Percentiles rank a stretch among this genome's conserved stretches.
phyloP scores from a whole-genome alignment of 192 early-diverging fungal genomes.

The Mycoemilia scoparia region DNA sequence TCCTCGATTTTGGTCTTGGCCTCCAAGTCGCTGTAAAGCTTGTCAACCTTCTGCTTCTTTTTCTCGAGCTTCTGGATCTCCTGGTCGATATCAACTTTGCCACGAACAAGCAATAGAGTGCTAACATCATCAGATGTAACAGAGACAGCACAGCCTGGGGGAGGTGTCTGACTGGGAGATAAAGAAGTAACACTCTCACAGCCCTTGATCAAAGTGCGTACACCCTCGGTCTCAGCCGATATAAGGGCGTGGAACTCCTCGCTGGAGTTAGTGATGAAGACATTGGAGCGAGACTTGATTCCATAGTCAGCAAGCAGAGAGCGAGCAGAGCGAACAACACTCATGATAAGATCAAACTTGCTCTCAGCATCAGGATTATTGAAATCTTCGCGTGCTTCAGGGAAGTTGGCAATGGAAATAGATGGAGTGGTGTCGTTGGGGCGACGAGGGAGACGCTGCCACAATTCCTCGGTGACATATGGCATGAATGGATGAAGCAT shows the following conservation, averaged over 20 bases:
- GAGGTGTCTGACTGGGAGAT: constrained; percentile 29
- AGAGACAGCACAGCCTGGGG: constrained; percentile 61
- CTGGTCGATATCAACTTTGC: constrained; percentile 59
- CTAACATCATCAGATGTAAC: constrained; percentile 50
- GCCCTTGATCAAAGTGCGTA: constrained; percentile 57
- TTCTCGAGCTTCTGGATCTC: constrained; percentile 66
- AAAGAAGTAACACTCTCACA: constrained; percentile 47
- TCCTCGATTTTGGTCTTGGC: constrained; percentile 48
- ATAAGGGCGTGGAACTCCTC: constrained; percentile 27
- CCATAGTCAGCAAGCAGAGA: constrained; percentile 62
- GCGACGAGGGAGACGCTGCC: constrained; percentile 80
- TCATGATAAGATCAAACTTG: constrained; percentile 64
- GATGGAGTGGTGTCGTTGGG: constrained; percentile 28
- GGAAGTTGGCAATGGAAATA: constrained; percentile 49
- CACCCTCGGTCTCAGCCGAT: constrained; percentile 36
- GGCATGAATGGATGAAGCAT: constrained; percentile 98
- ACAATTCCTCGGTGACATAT: constrained; percentile 97
- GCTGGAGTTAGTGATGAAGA: constrained; percentile 40
- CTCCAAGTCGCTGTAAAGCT: constrained; percentile 34
- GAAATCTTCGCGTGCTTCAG: constrained; percentile 26
- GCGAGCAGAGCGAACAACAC: constrained; percentile 56
- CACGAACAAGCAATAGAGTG: constrained; percentile 63
- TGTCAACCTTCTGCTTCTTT: constrained; percentile 48
- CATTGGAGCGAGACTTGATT: constrained; percentile 29
- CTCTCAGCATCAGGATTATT: constrained; percentile 47